Base-by-base conservation (phyloP, 495 filamentous ascomycete genomes). In the Penicillium longicatenatum region DNA sequence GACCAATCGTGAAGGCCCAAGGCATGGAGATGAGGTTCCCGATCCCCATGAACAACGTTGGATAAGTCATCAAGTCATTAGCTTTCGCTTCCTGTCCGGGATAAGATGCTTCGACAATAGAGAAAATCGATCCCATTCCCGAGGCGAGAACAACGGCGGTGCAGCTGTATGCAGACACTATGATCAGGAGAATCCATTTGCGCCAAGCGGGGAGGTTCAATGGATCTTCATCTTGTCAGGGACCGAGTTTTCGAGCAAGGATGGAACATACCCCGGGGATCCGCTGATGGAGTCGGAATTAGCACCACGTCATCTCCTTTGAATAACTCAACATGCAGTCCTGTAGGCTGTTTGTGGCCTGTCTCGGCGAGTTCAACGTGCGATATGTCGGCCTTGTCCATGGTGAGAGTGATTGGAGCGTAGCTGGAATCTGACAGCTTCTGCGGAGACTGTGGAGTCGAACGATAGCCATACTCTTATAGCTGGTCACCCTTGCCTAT, bases 41-140 rank as follows among this genome's bases (percentile, higher is more conserved):
- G 16, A 70, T 39, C 5, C 67, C 67, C 67, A 70, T 70, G 59
- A 70, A 70, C 22, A 70, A 43, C 1, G 67, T 70, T 22, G 67
- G 67, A 33, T 70, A 67, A 1, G 64, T 67, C 50, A 66, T 26
- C 14, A 70, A 61, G 42, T 70, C 67, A 35, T 58, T 62, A 2
- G 57, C 57, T 5, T 57, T 60, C 1, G 54, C n/a, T 42, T 67
- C 54, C 30, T 70, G 33, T 4, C 60, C 62, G 4, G 61, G 61
- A 30, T 70, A 70, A 43, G 48, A 53, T 7, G 55, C 50, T 48
- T 50, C 47, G 5, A 65, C 55, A 6, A 55, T 45, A 2, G 58
- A 54, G 50, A 66, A 63, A 20, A 63, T 63, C 0, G 66, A 51
- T 8, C 67, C 67, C 64, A 70, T 66, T 37, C 67, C 64, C 2